A percentile compares a stretch with the other conserved stretches of the same genome.
Conservation (phyloP, 2,329 filamentous ascomycete genomes). For the Dothiorella sarmentorum region DNA sequence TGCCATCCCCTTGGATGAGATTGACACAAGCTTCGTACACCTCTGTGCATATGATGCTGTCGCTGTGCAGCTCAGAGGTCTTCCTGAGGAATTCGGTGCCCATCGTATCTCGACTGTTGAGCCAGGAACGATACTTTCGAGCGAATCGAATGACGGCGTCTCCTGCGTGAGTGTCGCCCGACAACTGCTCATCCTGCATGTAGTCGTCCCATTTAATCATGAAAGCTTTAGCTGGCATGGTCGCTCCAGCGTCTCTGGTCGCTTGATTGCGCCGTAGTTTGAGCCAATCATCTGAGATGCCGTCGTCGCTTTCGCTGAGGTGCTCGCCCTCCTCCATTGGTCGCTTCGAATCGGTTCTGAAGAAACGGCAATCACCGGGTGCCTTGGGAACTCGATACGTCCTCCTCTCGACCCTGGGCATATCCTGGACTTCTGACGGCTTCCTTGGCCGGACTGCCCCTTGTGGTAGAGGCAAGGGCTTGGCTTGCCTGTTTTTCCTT, state of each 20-base stretch:
- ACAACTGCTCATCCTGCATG: conserved; percentile 36
- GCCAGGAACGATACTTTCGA: conserved; percentile 23
- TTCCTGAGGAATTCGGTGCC: conserved; percentile 31
- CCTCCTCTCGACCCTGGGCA: conserved; percentile 24
- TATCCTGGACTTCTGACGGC: conserved; percentile 23
- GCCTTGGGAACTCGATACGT: conserved; percentile 37
- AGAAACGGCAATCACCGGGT: conserved; percentile 34
- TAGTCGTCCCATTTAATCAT: conserved; percentile 36
- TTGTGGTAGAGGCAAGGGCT: background rate
- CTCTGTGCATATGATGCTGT: conserved; percentile 28
- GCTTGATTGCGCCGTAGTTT: conserved; percentile 34
- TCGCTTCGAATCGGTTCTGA: conserved; percentile 39
- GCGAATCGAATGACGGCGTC: conserved; percentile 42
- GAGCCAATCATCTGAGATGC: conserved; percentile 25
- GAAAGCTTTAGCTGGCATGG: conserved; percentile 30
- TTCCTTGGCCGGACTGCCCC: conserved; percentile 19
- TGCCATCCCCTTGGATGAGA: background rate
- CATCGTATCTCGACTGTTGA: conserved; percentile 25
- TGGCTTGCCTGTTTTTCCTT: background rate
- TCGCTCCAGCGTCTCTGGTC: conserved; percentile 17
- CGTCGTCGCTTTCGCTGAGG: conserved; percentile 44
- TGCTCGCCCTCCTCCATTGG: conserved; percentile 36
- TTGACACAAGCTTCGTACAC: conserved; percentile 23
- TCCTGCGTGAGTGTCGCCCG: conserved; percentile 31
- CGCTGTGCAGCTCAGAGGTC: conserved; percentile 29